Evolutionary conservation across 2,329 filamentous ascomycete genomes (phyloP).

Genomic region (Rhynchosporium secalis): DNA sequence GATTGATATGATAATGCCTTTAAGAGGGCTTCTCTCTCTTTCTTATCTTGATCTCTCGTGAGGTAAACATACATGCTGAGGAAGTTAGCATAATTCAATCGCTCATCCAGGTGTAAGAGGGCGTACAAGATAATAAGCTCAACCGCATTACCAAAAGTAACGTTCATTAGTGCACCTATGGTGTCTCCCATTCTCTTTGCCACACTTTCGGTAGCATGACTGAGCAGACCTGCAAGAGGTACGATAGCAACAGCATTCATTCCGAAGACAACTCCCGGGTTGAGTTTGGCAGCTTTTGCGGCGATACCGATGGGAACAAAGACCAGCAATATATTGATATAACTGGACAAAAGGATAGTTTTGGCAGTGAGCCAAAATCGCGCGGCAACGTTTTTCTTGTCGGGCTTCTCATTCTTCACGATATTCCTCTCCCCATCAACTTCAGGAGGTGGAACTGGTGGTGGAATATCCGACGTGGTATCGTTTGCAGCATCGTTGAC

Average conservation of each 20-base stretch:
- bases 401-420: conserved; percentile 45
- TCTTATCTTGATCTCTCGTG: conserved; percentile 46
- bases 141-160: conserved; percentile 51
- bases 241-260: conserved; percentile 77
- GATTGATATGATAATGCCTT: conserved; percentile 49
- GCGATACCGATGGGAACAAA: conserved; percentile 79
- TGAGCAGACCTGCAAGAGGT: conserved; percentile 70
- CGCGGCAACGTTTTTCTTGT: conserved; percentile 35
- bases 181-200: conserved; percentile 70
- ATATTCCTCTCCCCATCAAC: conserved; percentile 58
- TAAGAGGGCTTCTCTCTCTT: conserved; percentile 46
- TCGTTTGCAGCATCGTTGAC: conserved; percentile 40
- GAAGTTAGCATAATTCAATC: conserved; percentile 33
- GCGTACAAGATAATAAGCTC: conserved; percentile 60
- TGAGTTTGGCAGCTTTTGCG: conserved; percentile 54
- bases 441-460: conserved; percentile 50
- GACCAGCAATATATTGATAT: conserved; percentile 74
- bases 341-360: conserved; percentile 69
- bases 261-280: conserved; percentile 65
- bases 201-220: conserved; percentile 74
- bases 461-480: conserved; percentile 40
- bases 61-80: conserved; percentile 60
- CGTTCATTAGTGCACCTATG: conserved; percentile 56
- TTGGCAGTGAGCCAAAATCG: conserved; percentile 45
- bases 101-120: conserved; percentile 13